Conservation (phyloP, 1,284 basidiomycete genomes). For the Marasmius fiardii region DNA sequence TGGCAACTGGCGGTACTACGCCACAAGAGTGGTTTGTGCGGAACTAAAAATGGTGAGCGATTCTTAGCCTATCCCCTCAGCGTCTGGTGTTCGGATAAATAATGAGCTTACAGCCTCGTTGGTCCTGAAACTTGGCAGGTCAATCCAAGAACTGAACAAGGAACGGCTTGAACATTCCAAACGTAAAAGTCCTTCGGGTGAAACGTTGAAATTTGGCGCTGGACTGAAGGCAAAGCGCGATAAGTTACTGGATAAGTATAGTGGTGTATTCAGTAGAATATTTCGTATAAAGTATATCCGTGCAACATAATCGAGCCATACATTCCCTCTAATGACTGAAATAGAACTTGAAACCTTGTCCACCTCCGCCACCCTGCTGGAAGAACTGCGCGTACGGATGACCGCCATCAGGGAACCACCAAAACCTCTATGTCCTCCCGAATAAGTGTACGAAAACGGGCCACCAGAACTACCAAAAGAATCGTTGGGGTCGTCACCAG, state of each 20-base stretch:
- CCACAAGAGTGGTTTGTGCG: constrained; percentile 40
- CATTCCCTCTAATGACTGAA: no score
- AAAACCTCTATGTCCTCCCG: background rate
- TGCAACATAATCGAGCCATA: no score
- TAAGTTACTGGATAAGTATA: no score
- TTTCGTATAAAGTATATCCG: background rate
- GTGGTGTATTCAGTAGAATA: background rate
- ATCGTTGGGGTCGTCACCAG: constrained; percentile 97
- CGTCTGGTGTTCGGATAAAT: no score
- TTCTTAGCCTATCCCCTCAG: constrained; percentile 14
- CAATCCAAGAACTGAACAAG: constrained; percentile 27
- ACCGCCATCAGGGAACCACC: constrained; percentile 21
- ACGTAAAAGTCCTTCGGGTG: no score
- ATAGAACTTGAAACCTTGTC: constrained; percentile 32
- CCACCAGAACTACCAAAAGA: constrained; percentile 62
- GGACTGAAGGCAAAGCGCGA: no score
- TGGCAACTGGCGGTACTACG: constrained; percentile 31
- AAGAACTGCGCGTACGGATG: constrained; percentile 76
- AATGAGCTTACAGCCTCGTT: background rate
- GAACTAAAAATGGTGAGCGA: constrained; percentile 35
- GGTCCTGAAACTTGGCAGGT: constrained; percentile 31
- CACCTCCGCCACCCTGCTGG: constrained; percentile 40
- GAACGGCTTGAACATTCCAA: constrained; percentile 9
- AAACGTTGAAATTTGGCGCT: no score
- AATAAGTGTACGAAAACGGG: constrained; percentile 29